A percentile compares a stretch with the other conserved stretches of the same genome.
Conservation (phyloP, 106 monocot genomes). For the Phalaenopsis aphrodite region DNA sequence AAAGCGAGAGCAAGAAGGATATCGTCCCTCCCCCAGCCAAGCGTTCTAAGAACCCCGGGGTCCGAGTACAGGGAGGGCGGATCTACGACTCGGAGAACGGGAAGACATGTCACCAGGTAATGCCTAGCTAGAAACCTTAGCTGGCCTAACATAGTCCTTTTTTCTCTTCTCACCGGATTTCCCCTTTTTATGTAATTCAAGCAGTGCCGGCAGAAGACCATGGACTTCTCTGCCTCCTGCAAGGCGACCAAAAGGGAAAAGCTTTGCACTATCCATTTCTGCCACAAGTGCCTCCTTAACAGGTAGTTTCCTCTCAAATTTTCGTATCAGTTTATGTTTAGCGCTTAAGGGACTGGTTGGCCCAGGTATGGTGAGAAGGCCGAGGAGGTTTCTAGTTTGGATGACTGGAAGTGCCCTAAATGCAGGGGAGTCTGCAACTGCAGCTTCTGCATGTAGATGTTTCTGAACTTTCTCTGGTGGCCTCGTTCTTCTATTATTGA, state of each 20-base stretch:
- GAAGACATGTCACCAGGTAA: slow-evolving; percentile 23
- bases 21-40: background rate
- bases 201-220: slow-evolving; percentile 25
- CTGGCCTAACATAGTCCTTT: background rate
- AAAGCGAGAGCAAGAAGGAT: background rate
- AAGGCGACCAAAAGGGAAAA: slow-evolving; percentile 12
- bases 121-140: background rate
- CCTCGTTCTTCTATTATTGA: background rate
- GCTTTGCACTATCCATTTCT: slow-evolving; percentile 12
- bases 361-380: slow-evolving; percentile 18
- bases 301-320: slow-evolving; percentile 5
- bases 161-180: background rate
- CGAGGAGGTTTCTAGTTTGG: slow-evolving; percentile 8
- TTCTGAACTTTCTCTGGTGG: background rate
- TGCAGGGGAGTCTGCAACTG: slow-evolving; percentile 21
- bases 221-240: slow-evolving; percentile 16
- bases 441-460: slow-evolving; percentile 23
- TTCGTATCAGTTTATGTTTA: background rate
- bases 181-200: no score
- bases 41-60: slow-evolving; percentile 13
- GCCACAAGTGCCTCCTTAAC: slow-evolving; percentile 22
- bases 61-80: slow-evolving; percentile 13
- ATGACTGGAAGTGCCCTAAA: slow-evolving; percentile 19
- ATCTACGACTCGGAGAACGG: slow-evolving; percentile 20
- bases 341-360: background rate